Base-by-base conservation (phyloP, 2,329 filamentous ascomycete genomes). In the Beauveria pseudobassiana region DNA sequence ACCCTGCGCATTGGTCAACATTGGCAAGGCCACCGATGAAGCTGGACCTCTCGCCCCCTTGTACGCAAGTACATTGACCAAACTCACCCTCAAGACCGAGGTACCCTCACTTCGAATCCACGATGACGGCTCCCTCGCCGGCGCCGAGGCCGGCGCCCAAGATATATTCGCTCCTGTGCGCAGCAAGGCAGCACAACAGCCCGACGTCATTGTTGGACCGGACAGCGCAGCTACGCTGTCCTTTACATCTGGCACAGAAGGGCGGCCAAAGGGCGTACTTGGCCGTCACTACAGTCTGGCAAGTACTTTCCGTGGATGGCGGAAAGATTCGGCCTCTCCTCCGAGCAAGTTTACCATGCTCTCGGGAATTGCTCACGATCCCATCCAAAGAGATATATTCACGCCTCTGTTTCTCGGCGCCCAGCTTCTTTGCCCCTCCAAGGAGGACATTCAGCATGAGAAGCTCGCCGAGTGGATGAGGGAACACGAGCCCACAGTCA, bases 231-330 rank as follows among this genome's bases (percentile, higher is more conserved):
- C 89, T 1, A 96, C 89, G 0, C 78, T 96, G 1, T 83, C 79
- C 30, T 92, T 90, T 71, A 92, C 89, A 1, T 85, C 81, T 7
- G 91, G 92, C 5, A 84, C 81, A 1, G 90, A 96, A 76, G 91
- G 90, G 51, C 80, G 84, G 66, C 92, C 91, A 40, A 96, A 96
- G 64, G 91, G 91, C 67, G 93, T 98, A 14, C 82, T 87, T 61
- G 93, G 93, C 1, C 84, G 93, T 16, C 93, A 98, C 75, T 98
- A 89, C 76, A 89, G 86, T 56, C 78, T 98, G 64, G 84, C 91
- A 1, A 89, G 68, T 98, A 96, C 77, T 96, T 93, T 71, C 86
- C 87, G 22, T 98, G 92, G 93, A 98, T 98, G 93, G 86, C 91
- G 0, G 78, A 95, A 75, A 85, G 80, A 2, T 98, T 98, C 73